Evolutionary conservation across 73 alveolate genomes (phyloP).

Genomic region (Urostyla sp.): DNA sequence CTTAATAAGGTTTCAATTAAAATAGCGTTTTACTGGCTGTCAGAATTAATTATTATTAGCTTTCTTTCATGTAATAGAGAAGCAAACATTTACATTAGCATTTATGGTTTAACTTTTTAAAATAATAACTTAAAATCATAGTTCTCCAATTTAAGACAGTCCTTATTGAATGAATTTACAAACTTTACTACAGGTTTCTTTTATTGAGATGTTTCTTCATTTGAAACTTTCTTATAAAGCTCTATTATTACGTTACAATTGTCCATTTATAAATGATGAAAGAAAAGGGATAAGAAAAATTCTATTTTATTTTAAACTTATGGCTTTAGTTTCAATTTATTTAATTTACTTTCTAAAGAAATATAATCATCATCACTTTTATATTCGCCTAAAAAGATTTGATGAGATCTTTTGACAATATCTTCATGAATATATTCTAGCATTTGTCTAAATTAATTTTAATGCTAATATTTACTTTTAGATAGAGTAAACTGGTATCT

Average conservation of each 20-base stretch:
- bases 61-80: slow-evolving; percentile 47
- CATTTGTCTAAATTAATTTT: slow-evolving; percentile 13
- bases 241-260: slow-evolving; percentile 23
- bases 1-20: slow-evolving; percentile 39
- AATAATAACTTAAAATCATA: slow-evolving; percentile 28
- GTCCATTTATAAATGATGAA: slow-evolving; percentile 49
- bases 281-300: slow-evolving; percentile 34
- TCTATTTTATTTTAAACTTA: slow-evolving; percentile 25
- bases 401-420: background rate
- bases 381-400: background rate
- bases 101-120: slow-evolving; percentile 34
- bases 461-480: background rate
- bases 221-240: slow-evolving; percentile 11
- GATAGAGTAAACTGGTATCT: slow-evolving; percentile 19
- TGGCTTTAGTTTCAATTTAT: background rate
- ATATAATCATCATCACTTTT: slow-evolving; percentile 6
- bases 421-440: slow-evolving; percentile 34
- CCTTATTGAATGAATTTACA: slow-evolving; percentile 28
- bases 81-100: slow-evolving; percentile 51
- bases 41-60: slow-evolving; percentile 37
- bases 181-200: slow-evolving; percentile 8
- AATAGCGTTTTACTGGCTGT: slow-evolving; percentile 24
- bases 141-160: slow-evolving; percentile 36
- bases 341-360: background rate
- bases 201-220: background rate